phyloP scores from a whole-genome alignment of 495 filamentous ascomycete genomes.

The Neurospora tetraspora region DNA sequence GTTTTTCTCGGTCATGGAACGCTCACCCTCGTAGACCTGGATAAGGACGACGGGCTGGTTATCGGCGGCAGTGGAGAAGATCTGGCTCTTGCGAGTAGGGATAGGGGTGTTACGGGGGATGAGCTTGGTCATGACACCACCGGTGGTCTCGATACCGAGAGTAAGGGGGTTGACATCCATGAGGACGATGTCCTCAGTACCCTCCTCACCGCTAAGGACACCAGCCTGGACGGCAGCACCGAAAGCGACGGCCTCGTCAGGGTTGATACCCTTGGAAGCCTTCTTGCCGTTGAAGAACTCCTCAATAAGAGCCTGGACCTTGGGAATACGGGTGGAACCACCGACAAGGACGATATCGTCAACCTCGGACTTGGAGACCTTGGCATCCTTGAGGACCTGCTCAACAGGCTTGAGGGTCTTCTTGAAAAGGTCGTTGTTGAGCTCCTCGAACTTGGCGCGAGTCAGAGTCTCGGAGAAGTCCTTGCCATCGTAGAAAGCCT shows the following conservation, averaged over 20 bases:
- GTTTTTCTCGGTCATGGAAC: constrained; percentile 93
- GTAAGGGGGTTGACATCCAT: constrained; percentile 98
- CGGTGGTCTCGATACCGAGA: constrained; percentile 96
- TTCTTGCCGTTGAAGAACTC: constrained; percentile 93
- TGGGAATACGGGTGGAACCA: constrained; percentile 94
- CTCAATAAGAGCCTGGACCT: constrained; percentile 88
- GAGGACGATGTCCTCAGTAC: constrained; percentile 69
- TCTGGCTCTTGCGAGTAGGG: constrained; percentile 93
- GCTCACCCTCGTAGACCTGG: constrained; percentile 95
- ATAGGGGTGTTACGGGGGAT: constrained; percentile 94
- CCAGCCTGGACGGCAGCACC: constrained; percentile 96
- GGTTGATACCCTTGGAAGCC: constrained; percentile 97
- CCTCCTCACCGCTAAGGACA: constrained; percentile 81
- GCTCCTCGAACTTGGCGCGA: constrained; percentile 97
- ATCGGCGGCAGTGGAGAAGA: constrained; percentile 95
- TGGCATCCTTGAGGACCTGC: constrained; percentile 89
- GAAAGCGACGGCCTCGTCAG: constrained; percentile 95
- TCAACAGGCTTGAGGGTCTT: constrained; percentile 98
- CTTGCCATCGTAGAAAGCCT: constrained; percentile 91
- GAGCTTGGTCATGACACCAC: constrained; percentile 96
- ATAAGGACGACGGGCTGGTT: constrained; percentile 97
- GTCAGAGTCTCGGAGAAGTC: constrained; percentile 98
- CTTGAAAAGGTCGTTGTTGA: constrained; percentile 98
- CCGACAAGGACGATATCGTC: constrained; percentile 87
- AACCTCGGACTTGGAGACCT: constrained; percentile 78